phyloP scores from a whole-genome alignment of 495 filamentous ascomycete genomes.

The Stereocaulon alpinum region DNA sequence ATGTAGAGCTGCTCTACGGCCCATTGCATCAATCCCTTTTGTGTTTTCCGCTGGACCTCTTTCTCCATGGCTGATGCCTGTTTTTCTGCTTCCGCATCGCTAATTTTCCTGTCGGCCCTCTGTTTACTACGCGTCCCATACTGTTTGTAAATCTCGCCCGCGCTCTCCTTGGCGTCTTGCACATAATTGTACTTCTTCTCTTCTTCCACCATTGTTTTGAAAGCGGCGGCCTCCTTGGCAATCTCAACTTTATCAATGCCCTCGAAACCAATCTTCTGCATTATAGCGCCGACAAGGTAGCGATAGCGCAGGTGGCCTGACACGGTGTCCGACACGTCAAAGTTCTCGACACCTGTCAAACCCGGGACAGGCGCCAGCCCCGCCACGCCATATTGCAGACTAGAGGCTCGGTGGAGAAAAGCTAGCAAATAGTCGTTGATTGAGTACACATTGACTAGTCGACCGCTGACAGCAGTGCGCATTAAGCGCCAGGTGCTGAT shows the following conservation, averaged over 20 bases:
- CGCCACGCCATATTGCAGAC: slow-evolving; percentile 65
- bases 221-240: slow-evolving; percentile 46
- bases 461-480: slow-evolving; percentile 59
- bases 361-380: slow-evolving; percentile 57
- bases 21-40: slow-evolving; percentile 36
- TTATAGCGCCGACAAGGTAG: slow-evolving; percentile 55
- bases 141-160: slow-evolving; percentile 29
- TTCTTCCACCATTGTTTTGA: slow-evolving; percentile 45
- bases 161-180: slow-evolving; percentile 36
- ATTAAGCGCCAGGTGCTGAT: slow-evolving; percentile 55
- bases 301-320: slow-evolving; percentile 65
- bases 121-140: slow-evolving; percentile 21
- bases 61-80: slow-evolving; percentile 29
- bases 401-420: slow-evolving; percentile 67
- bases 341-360: slow-evolving; percentile 61
- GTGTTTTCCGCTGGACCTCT: slow-evolving; percentile 39
- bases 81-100: slow-evolving; percentile 21
- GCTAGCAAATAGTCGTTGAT: slow-evolving; percentile 68
- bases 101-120: slow-evolving; percentile 11
- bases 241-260: slow-evolving; percentile 48
- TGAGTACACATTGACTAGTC: slow-evolving; percentile 68
- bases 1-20: slow-evolving; percentile 26
- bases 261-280: slow-evolving; percentile 57
- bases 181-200: slow-evolving; percentile 39
- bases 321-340: slow-evolving; percentile 63